Evolutionary conservation across 2,329 filamentous ascomycete genomes (phyloP), one percentile per base, ranked within the genome.

Genomic region (Coniochaeta sp.): DNA sequence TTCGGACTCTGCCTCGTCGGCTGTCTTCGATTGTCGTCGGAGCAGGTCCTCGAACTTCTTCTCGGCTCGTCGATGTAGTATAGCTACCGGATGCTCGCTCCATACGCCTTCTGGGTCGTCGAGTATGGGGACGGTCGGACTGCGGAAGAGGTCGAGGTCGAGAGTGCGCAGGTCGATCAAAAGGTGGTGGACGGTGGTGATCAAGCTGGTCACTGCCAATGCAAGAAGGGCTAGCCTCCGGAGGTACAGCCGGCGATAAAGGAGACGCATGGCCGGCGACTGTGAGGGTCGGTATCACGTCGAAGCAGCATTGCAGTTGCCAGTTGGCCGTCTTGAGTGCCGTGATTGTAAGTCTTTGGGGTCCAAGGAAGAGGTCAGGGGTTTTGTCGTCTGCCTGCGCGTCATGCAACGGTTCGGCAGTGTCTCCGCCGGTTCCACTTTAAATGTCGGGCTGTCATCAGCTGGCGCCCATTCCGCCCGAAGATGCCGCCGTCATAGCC

Each of bases 21-120:
- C 67, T 0, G 54, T 70, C 12, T 52, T 58, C 0, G 74, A 76
- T 49, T 77, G 74, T 1, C 60, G 61, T 20, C 56, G 30, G 0
- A 71, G 12, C 3, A 71, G 27, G 1, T 8, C 20, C 0, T 66
- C 53, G 22, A 76, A 74, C 0, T 59, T 45, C n/a, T 42, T 22
- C 10, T 42, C 18, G 9, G 38, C 38, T 14, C 38, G 18, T 24
- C 38, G 22, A 13, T 42, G 38, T 4, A 42, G 38, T 24, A 42
- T 16, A 9, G 38, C 20, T 8, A 42, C 38, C 3, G 38, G 38
- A 24, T 42, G 38, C 14, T 42, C 3, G 38, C 38, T 26, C 38
- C 18, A 24, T n/a, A 22, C 8, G 4, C 20, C 38, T 13, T 6
- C 3, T 13, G 38, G 20, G 14, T 42, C 38, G 7, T 26, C 22